Conservation (phyloP, 176 grass and related monocot genomes). For the Aegilops bicornis region DNA sequence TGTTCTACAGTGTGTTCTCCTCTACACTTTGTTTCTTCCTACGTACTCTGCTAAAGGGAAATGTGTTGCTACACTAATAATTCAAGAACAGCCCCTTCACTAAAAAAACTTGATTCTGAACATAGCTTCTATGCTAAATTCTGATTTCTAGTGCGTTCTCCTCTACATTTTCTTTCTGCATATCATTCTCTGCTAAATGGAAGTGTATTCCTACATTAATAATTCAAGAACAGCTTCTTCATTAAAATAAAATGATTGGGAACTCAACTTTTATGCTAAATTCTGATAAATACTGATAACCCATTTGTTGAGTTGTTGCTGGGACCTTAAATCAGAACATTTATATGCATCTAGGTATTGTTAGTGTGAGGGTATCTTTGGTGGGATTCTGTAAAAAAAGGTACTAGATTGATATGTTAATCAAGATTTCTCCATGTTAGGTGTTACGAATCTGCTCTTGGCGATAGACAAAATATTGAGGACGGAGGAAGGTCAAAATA, state of each 20-base stretch:
- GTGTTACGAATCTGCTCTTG: slow-evolving; percentile 59
- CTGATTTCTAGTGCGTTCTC: background rate
- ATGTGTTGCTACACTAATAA: background rate
- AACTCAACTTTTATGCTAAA: too few species aligned
- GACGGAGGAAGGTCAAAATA: slow-evolving; percentile 49
- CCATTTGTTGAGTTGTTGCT: background rate
- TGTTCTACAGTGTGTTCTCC: background rate
- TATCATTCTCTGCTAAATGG: background rate
- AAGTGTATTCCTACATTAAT: background rate
- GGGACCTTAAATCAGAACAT: background rate
- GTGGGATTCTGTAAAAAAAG: background rate
- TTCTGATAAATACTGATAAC: background rate
- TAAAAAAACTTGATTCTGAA: background rate
- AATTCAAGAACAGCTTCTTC: too few species aligned
- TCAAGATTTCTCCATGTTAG: slow-evolving; percentile 31
- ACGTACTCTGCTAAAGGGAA: background rate
- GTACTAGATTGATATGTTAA: slow-evolving; percentile 7
- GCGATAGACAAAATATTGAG: slow-evolving; percentile 68
- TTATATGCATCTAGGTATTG: background rate
- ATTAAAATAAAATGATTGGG: too few species aligned
- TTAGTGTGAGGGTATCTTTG: background rate
- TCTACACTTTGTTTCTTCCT: background rate
- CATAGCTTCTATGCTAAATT: background rate
- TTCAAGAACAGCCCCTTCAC: background rate
- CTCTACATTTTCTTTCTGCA: too few species aligned